A percentile compares a stretch with the other conserved stretches of the same genome.
phyloP scores from a whole-genome alignment of 768 basidiomycete genomes.

The Calvatia gigantea region DNA sequence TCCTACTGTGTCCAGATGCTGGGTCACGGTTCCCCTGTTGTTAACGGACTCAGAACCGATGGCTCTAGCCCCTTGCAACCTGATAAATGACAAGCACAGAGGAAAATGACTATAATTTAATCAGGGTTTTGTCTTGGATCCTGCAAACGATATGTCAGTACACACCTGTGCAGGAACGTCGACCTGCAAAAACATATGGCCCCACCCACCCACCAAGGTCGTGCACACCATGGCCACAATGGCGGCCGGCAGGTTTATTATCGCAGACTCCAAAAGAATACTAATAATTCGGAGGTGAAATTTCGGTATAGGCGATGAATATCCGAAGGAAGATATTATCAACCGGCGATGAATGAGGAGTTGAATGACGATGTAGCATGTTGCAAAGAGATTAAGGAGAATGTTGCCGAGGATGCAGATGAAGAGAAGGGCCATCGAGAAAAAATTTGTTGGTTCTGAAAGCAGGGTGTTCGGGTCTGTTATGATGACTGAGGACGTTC shows the following conservation, averaged over 20 bases:
- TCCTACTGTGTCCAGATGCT: background rate
- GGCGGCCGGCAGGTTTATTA: background rate
- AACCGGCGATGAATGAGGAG: background rate
- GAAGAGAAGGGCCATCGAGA: background rate
- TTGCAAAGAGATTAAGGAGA: constrained; percentile 4
- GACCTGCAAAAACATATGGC: background rate
- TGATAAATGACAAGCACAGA: constrained; percentile 6
- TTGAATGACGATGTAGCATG: background rate
- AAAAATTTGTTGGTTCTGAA: background rate
- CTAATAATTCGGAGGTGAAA: background rate
- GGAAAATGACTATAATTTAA: background rate
- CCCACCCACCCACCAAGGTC: background rate
- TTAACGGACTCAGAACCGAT: background rate
- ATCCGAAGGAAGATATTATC: background rate
- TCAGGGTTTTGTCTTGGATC: too few relatives aligned
- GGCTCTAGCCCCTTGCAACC: constrained; percentile 1
- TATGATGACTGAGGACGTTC: background rate
- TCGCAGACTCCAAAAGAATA: background rate
- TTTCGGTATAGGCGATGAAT: background rate
- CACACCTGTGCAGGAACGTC: constrained; percentile 3
- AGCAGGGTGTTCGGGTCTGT: background rate
- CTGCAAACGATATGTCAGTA: too few relatives aligned
- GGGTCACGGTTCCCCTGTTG: background rate
- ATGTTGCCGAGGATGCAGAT: background rate
- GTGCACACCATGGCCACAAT: background rate